A percentile compares a stretch with the other conserved stretches of the same genome.
phyloP scores from a whole-genome alignment of 192 early-diverging fungal species.

The Coemansia sp. region DNA sequence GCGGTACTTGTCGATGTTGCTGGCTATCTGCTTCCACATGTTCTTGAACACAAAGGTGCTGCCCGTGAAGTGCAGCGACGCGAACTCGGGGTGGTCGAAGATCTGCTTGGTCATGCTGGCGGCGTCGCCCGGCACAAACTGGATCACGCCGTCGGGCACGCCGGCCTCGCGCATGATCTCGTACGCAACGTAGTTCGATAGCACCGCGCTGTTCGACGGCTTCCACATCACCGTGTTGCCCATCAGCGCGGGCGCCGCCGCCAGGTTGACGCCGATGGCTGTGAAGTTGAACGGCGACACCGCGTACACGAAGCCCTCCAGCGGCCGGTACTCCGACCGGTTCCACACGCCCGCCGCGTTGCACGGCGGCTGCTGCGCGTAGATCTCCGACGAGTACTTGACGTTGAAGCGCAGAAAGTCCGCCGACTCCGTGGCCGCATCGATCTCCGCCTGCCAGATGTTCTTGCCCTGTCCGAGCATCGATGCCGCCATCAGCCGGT shows the following conservation, averaged over 20 bases:
- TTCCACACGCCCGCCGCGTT: constrained; percentile 89
- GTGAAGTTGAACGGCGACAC: constrained; percentile 99
- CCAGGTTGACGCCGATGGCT: constrained; percentile 96
- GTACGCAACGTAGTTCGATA: constrained; percentile 89
- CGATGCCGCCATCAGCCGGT: constrained; percentile 88
- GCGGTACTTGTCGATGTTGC: constrained; percentile 89
- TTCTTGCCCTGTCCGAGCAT: constrained; percentile 99
- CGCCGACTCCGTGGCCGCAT: constrained; percentile 90
- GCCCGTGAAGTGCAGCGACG: constrained; percentile 96
- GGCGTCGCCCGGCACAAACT: constrained; percentile 94
- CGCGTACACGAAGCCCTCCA: constrained; percentile 98
- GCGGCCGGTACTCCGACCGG: constrained; percentile 90
- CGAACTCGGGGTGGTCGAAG: constrained; percentile 88
- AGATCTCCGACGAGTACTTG: constrained; percentile 92
- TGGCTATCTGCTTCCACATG: constrained; percentile 88
- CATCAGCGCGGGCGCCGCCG: constrained; percentile 92
- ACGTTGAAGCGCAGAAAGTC: constrained; percentile 97
- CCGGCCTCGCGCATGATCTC: constrained; percentile 95
- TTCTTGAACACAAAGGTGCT: constrained; percentile 90
- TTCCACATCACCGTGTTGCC: constrained; percentile 99
- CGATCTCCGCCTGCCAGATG: constrained; percentile 99
- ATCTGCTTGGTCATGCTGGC: constrained; percentile 76
- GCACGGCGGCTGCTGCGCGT: constrained; percentile 88
- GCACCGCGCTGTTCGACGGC: constrained; percentile 84
- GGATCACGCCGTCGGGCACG: constrained; percentile 94